Evolutionary conservation across 148 eudicot species (phyloP), one percentile per base, ranked within the genome.

Genomic region (Persicaria maculosa): DNA sequence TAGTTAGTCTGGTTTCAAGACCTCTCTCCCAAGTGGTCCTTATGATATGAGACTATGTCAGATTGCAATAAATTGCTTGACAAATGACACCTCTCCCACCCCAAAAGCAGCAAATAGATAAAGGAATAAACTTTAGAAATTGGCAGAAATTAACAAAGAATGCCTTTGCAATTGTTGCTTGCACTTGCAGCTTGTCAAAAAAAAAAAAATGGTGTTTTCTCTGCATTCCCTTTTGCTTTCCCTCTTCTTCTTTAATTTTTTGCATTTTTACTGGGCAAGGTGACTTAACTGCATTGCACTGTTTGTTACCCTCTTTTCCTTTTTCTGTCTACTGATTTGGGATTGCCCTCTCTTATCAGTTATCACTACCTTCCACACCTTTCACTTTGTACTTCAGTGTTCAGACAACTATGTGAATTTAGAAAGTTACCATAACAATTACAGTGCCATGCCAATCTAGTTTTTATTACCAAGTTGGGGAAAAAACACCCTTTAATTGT

Each of bases 1-100:
- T 14, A 65, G 47, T 15, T 52, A 52, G n/a, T 17, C 25, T 57
- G 20, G 40, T 31, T 31, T 31, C 10, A 52, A n/a, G 17, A 8
- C 62, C 19, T 57, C 9, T 7, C 6, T 31, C 40, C 40, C 40
- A 31, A 31, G 70, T 65, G 70, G 70, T 65, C 70, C 70, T 65
- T 31, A 31, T 31, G 36, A 31, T 65, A 11, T 40, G 70, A 46
- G 70, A 15, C n/a, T 65, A 20, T 59, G 46, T 65, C 70, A 65
- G 70, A 65, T 43, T 4, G 43, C 70, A 65, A 12, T 65, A 65
- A 65, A 4, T 65, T 65, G 40, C 46, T 65, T 65, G 70, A 65
- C 70, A 40, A 65, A 65, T 40, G 70, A 65, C 12, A 62, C 68
- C 40, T 62, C 68, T 62, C 68, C 16, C 68, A 31, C 44, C 44